A percentile compares a stretch with the other conserved stretches of the same genome.
These are phyloP conservation scores for Ustilago trichophora DNA, from an alignment of 1,284 basidiomycete species.

Conservation along the genomic window DNA sequence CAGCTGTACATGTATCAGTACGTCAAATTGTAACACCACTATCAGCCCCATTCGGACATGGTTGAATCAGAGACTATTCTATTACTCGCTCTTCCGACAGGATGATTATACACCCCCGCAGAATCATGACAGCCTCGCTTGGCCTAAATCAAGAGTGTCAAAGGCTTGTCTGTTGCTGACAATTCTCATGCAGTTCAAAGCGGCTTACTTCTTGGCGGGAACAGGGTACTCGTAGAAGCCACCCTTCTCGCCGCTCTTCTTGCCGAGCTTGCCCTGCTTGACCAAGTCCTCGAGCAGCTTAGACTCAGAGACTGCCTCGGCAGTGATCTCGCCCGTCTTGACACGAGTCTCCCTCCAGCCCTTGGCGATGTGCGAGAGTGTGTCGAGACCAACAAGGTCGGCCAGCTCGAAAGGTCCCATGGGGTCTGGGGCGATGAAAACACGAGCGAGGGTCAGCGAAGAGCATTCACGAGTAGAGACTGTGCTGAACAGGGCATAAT, in stretches of 20 bases:
- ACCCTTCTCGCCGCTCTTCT: conserved; percentile 70
- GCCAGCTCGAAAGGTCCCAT: conserved; percentile 72
- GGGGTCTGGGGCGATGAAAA: too few relatives aligned
- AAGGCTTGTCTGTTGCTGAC: too few relatives aligned
- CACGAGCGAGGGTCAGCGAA: neutral
- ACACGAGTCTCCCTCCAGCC: conserved; percentile 71
- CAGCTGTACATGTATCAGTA: neutral
- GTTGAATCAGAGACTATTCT: too few relatives aligned
- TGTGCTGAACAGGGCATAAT: neutral
- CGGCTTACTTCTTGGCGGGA: conserved; percentile 45
- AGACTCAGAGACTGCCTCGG: conserved; percentile 69
- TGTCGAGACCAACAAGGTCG: conserved; percentile 72
- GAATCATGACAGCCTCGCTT: too few relatives aligned
- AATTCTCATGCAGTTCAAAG: too few relatives aligned
- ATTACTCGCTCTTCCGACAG: neutral
- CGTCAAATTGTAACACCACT: neutral
- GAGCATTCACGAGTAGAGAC: neutral
- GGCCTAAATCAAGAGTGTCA: too few relatives aligned
- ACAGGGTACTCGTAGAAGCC: conserved; percentile 69
- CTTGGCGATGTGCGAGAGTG: conserved; percentile 68
- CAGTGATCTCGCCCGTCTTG: conserved; percentile 67
- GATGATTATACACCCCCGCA: too few relatives aligned
- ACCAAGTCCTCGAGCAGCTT: conserved; percentile 70
- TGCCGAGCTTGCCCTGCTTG: conserved; percentile 70
- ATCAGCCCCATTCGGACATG: too few relatives aligned